A percentile compares a stretch with the other conserved stretches of the same genome.
Conservation (phyloP, 208 protist species). For the Acanthamoeba lugdunensis region DNA sequence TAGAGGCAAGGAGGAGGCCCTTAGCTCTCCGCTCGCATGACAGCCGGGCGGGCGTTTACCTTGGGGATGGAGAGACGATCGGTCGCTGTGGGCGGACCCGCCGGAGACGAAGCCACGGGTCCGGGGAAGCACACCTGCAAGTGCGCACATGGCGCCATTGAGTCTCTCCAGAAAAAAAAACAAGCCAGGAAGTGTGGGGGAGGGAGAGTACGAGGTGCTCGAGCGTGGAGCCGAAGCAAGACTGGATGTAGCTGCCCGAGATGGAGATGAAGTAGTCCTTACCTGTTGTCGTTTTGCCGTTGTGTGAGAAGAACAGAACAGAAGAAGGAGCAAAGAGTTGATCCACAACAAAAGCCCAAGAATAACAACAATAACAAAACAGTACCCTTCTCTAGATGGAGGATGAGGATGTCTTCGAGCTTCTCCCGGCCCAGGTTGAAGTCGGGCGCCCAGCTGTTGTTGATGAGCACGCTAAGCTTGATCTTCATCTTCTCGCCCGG, state of each 20-base stretch:
- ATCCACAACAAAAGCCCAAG: neutral
- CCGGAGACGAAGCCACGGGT: conserved; percentile 51
- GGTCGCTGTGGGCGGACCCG: conserved; percentile 15
- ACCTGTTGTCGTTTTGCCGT: conserved; percentile 8
- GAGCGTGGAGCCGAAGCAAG: conserved; percentile 82
- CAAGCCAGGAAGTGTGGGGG: too few species aligned
- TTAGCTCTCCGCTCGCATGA: neutral
- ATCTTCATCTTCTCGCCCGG: conserved; percentile 80
- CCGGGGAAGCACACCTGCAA: conserved; percentile 69
- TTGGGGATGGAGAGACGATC: conserved; percentile 75
- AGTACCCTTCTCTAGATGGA: conserved; percentile 86
- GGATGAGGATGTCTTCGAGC: conserved; percentile 86
- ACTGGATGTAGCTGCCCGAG: conserved; percentile 76
- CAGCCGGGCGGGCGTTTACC: neutral
- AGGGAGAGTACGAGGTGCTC: conserved; percentile 73
- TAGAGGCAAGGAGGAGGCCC: neutral
- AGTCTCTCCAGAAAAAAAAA: too few species aligned
- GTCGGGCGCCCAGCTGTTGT: conserved; percentile 68
- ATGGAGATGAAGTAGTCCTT: conserved; percentile 81
- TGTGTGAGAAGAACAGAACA: neutral
- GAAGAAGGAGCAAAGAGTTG: too few species aligned
- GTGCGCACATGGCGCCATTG: neutral
- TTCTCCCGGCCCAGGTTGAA: conserved; percentile 80
- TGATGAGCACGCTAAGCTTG: conserved; percentile 78
- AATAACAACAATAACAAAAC: neutral